Percentiles rank a stretch among this genome's conserved stretches.
phyloP scores from a whole-genome alignment of 352 stramenopile species.

The Phytophthora crassamura region DNA sequence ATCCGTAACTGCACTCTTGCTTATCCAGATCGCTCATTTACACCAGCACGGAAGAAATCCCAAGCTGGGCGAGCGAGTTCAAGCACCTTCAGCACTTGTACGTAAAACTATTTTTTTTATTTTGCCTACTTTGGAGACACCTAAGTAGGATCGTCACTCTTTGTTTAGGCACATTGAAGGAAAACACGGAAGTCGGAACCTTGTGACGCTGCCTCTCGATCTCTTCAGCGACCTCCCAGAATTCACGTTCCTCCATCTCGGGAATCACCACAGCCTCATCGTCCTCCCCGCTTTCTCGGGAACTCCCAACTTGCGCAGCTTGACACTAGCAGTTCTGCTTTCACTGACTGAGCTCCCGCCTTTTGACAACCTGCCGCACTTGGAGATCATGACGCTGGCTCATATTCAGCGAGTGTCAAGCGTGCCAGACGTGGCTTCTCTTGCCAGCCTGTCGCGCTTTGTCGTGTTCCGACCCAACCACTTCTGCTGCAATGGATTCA shows the following conservation, averaged over 20 bases:
- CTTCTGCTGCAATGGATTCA: slow-evolving; percentile 37
- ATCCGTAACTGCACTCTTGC: background rate
- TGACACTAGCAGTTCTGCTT: slow-evolving; percentile 21
- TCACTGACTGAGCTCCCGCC: slow-evolving; percentile 19
- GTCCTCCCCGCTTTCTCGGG: slow-evolving; percentile 15
- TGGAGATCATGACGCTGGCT: slow-evolving; percentile 22
- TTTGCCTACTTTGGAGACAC: background rate
- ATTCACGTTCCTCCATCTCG: slow-evolving; percentile 28
- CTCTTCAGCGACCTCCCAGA: slow-evolving; percentile 30
- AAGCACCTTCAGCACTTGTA: slow-evolving; percentile 26
- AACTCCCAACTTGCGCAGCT: slow-evolving; percentile 22
- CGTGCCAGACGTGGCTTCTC: slow-evolving; percentile 26
- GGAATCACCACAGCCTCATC: slow-evolving; percentile 14
- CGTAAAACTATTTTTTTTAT: background rate
- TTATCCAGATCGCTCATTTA: slow-evolving; percentile 27
- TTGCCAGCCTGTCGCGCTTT: slow-evolving; percentile 20
- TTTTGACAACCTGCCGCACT: slow-evolving; percentile 17
- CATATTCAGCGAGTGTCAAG: slow-evolving; percentile 14
- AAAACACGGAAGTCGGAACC: slow-evolving; percentile 25
- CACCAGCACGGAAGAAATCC: slow-evolving; percentile 23
- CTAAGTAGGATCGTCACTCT: background rate
- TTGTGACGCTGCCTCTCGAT: slow-evolving; percentile 16
- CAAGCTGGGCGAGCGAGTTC: slow-evolving; percentile 16
- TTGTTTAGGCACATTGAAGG: slow-evolving; percentile 28
- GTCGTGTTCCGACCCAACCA: slow-evolving; percentile 26